Evolutionary conservation across 2,329 filamentous ascomycete genomes (phyloP).

Genomic region (Cladophialophora bantiana): DNA sequence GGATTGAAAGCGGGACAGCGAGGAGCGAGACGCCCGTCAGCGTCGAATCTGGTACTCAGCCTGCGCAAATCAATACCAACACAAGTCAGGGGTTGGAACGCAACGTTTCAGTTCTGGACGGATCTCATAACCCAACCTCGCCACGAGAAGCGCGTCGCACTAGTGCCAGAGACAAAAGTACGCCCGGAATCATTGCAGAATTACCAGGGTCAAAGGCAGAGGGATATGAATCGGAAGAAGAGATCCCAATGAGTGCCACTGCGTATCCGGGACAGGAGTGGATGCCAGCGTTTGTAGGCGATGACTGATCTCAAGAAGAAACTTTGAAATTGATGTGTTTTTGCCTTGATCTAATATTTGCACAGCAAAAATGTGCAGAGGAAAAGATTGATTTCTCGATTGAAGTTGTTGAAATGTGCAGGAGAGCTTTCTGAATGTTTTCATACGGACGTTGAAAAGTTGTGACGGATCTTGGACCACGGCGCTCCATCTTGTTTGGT

Average conservation of each 20-base stretch:
- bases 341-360: background rate
- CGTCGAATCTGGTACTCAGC: slow-evolving; percentile 15
- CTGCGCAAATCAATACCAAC: slow-evolving; percentile 1
- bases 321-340: slow-evolving; percentile 21
- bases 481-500: background rate
- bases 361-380: background rate
- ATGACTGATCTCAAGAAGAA: slow-evolving; percentile 26
- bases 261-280: slow-evolving; percentile 52
- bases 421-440: background rate
- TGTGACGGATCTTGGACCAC: background rate
- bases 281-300: slow-evolving; percentile 37
- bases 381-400: background rate
- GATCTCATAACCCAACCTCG: background rate
- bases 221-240: slow-evolving; percentile 52
- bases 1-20: background rate
- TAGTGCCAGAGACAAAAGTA: slow-evolving; percentile 42
- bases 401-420: background rate
- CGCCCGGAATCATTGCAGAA: slow-evolving; percentile 39
- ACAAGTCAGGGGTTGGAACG: slow-evolving; percentile 10
- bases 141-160: slow-evolving; percentile 19
- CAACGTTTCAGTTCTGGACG: slow-evolving; percentile 22
- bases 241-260: slow-evolving; percentile 57
- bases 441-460: background rate
- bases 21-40: slow-evolving; percentile 29
- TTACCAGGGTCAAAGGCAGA: slow-evolving; percentile 44